These are phyloP conservation scores for Fusarium chlamydosporum DNA, from an alignment of 2,329 filamentous ascomycete genomes.

Conservation along the genomic window DNA sequence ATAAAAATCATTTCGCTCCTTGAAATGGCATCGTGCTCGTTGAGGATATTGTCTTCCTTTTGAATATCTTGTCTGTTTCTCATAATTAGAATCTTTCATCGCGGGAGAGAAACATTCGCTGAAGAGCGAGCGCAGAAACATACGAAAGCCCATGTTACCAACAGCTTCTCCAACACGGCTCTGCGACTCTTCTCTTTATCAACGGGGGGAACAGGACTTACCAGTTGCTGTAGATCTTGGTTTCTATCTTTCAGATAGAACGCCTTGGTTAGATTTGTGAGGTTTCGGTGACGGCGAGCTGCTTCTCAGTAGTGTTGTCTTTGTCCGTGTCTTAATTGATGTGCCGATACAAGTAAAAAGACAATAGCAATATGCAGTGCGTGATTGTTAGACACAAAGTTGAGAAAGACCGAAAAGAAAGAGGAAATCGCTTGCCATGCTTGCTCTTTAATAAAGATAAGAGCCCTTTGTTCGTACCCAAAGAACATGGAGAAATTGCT, in stretches of 20 bases:
- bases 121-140: constrained; percentile 34
- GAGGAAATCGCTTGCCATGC: not conserved
- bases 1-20: not conserved
- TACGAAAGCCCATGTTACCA: constrained; percentile 30
- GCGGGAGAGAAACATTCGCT: constrained; percentile 7
- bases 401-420: not conserved
- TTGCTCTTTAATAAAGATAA: constrained; percentile 1
- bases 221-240: constrained; percentile 7
- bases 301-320: constrained; percentile 19
- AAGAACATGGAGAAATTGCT: not conserved
- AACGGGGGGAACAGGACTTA: not conserved
- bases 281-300: constrained; percentile 10
- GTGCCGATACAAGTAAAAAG: not conserved
- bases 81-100: constrained; percentile 16
- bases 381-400: not conserved
- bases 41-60: not conserved
- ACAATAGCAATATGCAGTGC: not conserved
- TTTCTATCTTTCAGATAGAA: not conserved
- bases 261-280: not conserved
- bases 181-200: constrained; percentile 11
- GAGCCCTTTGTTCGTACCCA: constrained; percentile 7
- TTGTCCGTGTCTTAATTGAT: constrained; percentile 12
- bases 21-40: not conserved
- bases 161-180: constrained; percentile 10
- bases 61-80: constrained; percentile 11